Conservation (phyloP, 768 basidiomycete genomes). For the Boletus patriciae region DNA sequence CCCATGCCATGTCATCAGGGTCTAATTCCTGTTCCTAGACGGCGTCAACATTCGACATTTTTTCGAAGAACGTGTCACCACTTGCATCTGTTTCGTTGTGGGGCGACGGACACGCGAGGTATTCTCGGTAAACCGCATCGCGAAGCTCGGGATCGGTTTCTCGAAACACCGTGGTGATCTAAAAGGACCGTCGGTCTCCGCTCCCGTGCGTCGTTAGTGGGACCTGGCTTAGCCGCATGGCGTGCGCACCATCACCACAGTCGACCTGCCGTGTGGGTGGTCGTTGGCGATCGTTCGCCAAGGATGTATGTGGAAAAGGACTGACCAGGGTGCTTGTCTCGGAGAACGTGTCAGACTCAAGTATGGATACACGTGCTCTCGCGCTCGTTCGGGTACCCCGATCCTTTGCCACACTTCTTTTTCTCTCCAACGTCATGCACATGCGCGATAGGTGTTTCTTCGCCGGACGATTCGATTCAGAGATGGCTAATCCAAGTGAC, state of each 20-base stretch:
- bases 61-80: not conserved
- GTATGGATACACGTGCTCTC: not conserved
- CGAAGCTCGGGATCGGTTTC: constrained; percentile 1
- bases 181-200: not conserved
- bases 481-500: too few species aligned
- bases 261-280: constrained; percentile 3
- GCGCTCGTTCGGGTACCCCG: too few species aligned
- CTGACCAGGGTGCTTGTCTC: constrained; percentile 18
- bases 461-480: too few species aligned
- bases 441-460: not conserved
- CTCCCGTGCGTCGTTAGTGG: not conserved
- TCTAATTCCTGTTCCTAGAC: constrained; percentile 30
- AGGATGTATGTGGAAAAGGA: not conserved
- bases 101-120: constrained; percentile 1
- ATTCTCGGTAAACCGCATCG: constrained; percentile 10
- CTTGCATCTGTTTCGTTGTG: not conserved
- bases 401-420: too few species aligned
- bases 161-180: constrained; percentile 18
- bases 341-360: constrained; percentile 1
- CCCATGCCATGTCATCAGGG: constrained; percentile 44
- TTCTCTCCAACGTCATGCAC: not conserved
- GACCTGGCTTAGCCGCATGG: not conserved
- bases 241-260: not conserved
- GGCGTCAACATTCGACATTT: not conserved
- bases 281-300: not conserved